Conservation (phyloP, 768 basidiomycete species). For the Psilocybe sp. region DNA sequence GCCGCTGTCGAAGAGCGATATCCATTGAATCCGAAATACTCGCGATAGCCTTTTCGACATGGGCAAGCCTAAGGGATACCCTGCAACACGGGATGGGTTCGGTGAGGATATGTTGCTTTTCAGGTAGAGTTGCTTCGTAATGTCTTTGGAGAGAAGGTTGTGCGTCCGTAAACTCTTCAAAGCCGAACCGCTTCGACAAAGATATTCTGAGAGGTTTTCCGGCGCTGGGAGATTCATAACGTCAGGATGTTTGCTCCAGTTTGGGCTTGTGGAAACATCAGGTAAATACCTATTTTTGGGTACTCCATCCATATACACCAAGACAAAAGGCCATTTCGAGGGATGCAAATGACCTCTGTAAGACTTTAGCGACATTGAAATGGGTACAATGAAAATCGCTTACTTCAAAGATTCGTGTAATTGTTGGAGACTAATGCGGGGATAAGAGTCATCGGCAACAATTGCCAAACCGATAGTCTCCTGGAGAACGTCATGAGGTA, state of each 20-base stretch:
- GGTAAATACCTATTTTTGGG: constrained; percentile 37
- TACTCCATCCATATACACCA: constrained; percentile 46
- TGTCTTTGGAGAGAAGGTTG: constrained; percentile 35
- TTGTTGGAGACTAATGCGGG: constrained; percentile 37
- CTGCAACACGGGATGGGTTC: constrained; percentile 34
- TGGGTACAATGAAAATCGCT: constrained; percentile 1
- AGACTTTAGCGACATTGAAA: neutral
- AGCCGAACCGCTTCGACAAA: constrained; percentile 35
- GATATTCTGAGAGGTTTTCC: constrained; percentile 46
- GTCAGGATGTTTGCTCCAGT: neutral
- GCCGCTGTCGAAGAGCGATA: constrained; percentile 28
- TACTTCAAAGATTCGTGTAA: constrained; percentile 40
- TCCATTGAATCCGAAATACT: constrained; percentile 29
- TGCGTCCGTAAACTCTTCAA: constrained; percentile 32
- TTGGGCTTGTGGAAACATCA: neutral
- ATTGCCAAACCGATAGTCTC: constrained; percentile 45
- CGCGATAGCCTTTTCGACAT: constrained; percentile 26
- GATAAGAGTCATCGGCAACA: constrained; percentile 30
- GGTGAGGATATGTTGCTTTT: constrained; percentile 28
- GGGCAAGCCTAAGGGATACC: constrained; percentile 26
- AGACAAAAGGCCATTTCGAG: constrained; percentile 46
- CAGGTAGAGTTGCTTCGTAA: constrained; percentile 35
- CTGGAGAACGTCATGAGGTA: constrained; percentile 29
- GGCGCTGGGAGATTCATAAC: constrained; percentile 24
- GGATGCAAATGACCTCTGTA: constrained; percentile 42